Evolutionary conservation across 78 protist species (phyloP), one percentile per base, ranked within the genome.

Genomic region (Emiliania huxleyi): DNA sequence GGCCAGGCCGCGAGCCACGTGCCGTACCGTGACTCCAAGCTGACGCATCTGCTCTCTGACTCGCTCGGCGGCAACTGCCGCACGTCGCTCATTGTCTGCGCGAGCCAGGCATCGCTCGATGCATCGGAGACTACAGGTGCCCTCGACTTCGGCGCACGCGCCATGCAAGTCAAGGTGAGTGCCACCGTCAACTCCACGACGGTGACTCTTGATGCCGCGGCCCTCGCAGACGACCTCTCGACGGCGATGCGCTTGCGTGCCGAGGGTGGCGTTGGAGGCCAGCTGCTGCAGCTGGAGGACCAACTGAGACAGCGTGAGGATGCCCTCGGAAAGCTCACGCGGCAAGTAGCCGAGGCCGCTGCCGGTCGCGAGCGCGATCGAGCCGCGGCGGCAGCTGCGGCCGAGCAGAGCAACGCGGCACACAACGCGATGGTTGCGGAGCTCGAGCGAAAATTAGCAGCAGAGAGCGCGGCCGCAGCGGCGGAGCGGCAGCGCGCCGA

Each of bases 1-100:
- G 88, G 91, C 11, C 92, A 91, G 37, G 29, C 21, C 49, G 55
- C 73, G 26, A 0, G 38, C n/a, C 52, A 92, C 91, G 90, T 92
- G 43, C 94, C 94, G 45, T 92, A 92, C 94, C 90, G 94, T 42
- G 91, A 92, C 91, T 87, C 92, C 46, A 94, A 94, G 93, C 91
- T 94, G 71, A 94, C 95, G 33, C 45, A 38, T 42, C 2, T 94
- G 69, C 90, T 94, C 44, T 38, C 92, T 25, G 95, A 94, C 91
- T 18, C 92, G 69, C 23, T 94, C 43, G 93, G 93, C 19, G 95
- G 95, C 38, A 93, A 94, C 52, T 94, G 95, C 94, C 29, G n/a
- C 37, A 94, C 95, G 55, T 40, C 90, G 93, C 73, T 94, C 37
- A 43, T 94, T 26, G 87, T 87, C 40, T 45, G 85, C 15, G 91